These are phyloP conservation scores for Cryphonectria parasitica DNA, from an alignment of 2,329 filamentous ascomycete species.

Conservation along the genomic window DNA sequence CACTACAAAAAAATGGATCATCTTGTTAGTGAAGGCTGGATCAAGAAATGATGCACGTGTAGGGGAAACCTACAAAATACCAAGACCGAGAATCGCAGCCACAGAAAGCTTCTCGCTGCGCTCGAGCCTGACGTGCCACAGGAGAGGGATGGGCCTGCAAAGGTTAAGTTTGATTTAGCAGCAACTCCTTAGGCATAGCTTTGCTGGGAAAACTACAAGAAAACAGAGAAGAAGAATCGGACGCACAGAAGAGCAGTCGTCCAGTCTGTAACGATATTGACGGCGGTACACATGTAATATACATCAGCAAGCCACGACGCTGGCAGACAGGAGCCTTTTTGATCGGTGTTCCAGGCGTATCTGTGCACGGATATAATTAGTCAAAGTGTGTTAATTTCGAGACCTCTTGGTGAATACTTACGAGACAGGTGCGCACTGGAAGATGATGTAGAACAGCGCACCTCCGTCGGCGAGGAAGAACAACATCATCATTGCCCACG, in stretches of 20 bases:
- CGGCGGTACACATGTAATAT: constrained; percentile 24
- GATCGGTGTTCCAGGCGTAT: constrained; percentile 27
- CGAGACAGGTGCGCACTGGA: constrained; percentile 26
- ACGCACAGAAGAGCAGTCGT: constrained; percentile 19
- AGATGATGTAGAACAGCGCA: constrained; percentile 26
- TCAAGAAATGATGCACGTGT: too few relatives aligned
- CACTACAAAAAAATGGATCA: background rate
- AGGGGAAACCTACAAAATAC: constrained; percentile 24
- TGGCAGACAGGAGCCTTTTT: constrained; percentile 20
- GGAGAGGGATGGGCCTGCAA: constrained; percentile 22
- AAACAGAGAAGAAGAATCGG: background rate
- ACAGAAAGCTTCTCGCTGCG: constrained; percentile 28
- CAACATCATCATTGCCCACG: constrained; percentile 27
- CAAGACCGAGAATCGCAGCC: constrained; percentile 25
- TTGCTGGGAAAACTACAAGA: too few relatives aligned
- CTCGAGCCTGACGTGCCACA: constrained; percentile 27
- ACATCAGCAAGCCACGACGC: constrained; percentile 24
- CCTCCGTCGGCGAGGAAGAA: constrained; percentile 27
- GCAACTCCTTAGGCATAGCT: background rate
- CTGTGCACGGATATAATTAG: background rate
- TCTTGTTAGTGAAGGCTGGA: background rate
- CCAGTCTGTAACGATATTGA: constrained; percentile 28
- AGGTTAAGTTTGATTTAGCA: background rate
- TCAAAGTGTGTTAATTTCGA: background rate
- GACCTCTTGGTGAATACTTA: background rate